These are phyloP conservation scores for Zelopaecilomyces penicillatus DNA, from an alignment of 2,329 filamentous ascomycete genomes.

Conservation along the genomic window DNA sequence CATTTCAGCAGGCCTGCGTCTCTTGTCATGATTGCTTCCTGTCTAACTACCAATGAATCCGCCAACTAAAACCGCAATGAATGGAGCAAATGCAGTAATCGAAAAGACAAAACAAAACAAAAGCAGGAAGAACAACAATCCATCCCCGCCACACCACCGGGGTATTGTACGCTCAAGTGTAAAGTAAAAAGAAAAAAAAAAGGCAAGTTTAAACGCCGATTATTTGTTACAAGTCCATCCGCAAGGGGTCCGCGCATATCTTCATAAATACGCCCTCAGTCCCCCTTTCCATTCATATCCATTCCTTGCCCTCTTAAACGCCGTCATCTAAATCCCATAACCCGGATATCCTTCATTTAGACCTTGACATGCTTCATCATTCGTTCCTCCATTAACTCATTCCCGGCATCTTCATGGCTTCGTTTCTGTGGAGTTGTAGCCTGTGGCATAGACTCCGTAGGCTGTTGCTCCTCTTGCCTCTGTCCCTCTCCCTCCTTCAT, in stretches of 20 bases:
- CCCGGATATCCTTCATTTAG: not conserved
- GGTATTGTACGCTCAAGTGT: no score
- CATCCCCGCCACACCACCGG: no score
- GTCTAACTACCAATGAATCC: no score
- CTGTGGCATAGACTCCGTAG: not conserved
- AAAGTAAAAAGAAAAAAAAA: not conserved
- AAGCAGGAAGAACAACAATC: no score
- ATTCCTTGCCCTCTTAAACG: not conserved
- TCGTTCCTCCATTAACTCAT: not conserved
- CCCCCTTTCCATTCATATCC: conserved; percentile 1
- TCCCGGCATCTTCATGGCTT: not conserved
- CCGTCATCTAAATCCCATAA: not conserved
- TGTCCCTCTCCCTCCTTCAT: not conserved
- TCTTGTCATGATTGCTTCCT: no score
- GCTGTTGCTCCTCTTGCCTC: not conserved
- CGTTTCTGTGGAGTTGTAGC: conserved; percentile 2
- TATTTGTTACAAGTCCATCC: no score
- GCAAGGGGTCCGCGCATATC: no score
- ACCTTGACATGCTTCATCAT: conserved; percentile 2
- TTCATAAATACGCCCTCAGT: not conserved
- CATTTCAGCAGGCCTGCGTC: no score
- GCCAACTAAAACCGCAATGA: no score
- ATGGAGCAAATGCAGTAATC: no score
- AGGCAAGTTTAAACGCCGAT: not conserved
- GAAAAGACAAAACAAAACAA: no score